phyloP scores from a whole-genome alignment of 345 rosid species.

The Eucalyptus marginata region DNA sequence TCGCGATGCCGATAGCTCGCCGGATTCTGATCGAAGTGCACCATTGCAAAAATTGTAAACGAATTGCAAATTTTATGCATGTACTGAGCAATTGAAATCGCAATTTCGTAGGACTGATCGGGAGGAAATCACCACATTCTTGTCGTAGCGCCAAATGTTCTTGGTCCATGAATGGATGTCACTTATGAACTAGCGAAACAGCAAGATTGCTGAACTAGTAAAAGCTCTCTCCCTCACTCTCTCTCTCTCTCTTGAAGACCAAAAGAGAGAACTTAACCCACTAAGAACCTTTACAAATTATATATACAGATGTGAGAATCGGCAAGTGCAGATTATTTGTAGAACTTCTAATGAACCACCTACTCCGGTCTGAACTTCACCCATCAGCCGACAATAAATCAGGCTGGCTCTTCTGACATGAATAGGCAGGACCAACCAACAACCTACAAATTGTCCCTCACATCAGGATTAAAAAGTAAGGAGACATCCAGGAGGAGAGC shows the following conservation, averaged over 20 bases:
- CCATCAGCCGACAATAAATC: conserved; percentile 4
- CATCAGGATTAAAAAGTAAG: neutral
- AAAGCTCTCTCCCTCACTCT: neutral
- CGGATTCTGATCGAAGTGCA: neutral
- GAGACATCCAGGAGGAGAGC: neutral
- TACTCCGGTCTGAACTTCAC: neutral
- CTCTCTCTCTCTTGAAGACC: neutral
- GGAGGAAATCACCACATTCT: neutral
- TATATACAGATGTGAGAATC: neutral
- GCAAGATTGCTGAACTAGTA: neutral
- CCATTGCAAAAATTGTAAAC: neutral
- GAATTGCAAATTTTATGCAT: neutral
- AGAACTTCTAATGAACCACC: neutral
- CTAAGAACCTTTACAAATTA: neutral
- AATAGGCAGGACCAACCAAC: neutral
- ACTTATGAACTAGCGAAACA: neutral
- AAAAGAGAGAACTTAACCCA: neutral
- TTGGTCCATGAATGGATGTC: neutral
- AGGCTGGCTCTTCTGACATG: neutral
- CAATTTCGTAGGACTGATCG: neutral
- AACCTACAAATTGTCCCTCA: neutral
- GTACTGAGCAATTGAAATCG: neutral
- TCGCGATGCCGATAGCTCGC: neutral
- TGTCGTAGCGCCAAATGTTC: neutral
- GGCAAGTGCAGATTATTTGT: neutral